Evolutionary conservation across 345 rosid genomes (phyloP).

Genomic region (Boechera stricta): DNA sequence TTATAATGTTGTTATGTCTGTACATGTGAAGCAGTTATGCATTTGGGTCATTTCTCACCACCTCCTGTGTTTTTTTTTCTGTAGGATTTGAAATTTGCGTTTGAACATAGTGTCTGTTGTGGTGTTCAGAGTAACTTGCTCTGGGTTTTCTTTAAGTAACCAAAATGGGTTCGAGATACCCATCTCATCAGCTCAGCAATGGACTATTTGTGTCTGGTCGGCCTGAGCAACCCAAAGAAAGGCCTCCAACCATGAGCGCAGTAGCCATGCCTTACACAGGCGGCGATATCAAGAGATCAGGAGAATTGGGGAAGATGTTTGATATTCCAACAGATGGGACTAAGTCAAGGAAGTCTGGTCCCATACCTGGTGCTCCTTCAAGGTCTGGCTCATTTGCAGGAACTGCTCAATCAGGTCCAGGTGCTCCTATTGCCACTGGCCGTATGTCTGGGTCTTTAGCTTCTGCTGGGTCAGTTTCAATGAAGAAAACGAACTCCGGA

Average conservation of each 20-base stretch:
- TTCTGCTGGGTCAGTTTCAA: conserved; percentile 71
- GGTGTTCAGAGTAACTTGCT: conserved; percentile 21
- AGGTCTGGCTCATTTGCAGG: conserved; percentile 97
- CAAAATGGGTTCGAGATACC: conserved; percentile 95
- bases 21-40: conserved; percentile 42
- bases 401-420: conserved; percentile 81
- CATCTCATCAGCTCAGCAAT: conserved; percentile 96
- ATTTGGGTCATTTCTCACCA: conserved; percentile 28
- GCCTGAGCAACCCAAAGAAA: conserved; percentile 96
- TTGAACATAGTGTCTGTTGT: background rate
- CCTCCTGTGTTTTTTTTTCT: background rate
- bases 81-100: conserved; percentile 30
- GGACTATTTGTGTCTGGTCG: conserved; percentile 96
- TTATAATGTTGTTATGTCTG: conserved; percentile 14
- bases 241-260: conserved; percentile 89
- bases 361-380: conserved; percentile 76
- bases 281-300: conserved; percentile 95
- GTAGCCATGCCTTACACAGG: conserved; percentile 98
- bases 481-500: conserved; percentile 94
- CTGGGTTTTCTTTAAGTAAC: conserved; percentile 38
- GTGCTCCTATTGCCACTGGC: conserved; percentile 70
- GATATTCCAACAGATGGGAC: conserved; percentile 90
- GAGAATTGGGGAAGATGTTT: conserved; percentile 98
- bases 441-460: conserved; percentile 81
- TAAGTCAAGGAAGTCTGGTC: conserved; percentile 97